phyloP scores from a whole-genome alignment of 2,329 filamentous ascomycete species.

The Verticillium nonalfalfae region DNA sequence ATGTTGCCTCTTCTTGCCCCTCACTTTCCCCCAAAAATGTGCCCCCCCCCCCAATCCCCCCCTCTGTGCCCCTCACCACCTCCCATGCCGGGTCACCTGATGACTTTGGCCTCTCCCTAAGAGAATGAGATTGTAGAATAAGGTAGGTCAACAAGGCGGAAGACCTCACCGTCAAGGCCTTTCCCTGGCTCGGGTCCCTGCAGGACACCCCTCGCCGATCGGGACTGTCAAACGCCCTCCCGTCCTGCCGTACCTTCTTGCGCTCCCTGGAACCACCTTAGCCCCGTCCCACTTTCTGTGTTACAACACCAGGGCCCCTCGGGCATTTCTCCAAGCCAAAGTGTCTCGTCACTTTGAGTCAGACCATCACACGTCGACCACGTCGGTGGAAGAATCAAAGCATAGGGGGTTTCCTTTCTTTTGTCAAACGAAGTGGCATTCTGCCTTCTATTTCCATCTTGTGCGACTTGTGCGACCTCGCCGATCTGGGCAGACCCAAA shows the following conservation, averaged over 20 bases:
- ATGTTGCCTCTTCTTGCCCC: background rate
- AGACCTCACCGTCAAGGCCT: background rate
- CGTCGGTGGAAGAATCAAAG: background rate
- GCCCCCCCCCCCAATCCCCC: background rate
- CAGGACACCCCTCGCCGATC: conserved; percentile 6
- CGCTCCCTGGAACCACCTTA: background rate
- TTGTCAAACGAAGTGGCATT: background rate
- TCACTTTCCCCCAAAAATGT: background rate
- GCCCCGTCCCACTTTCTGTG: background rate
- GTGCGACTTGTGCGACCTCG: background rate
- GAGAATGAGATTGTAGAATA: no score
- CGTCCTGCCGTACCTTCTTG: background rate
- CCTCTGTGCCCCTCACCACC: no score
- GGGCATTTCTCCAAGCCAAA: background rate
- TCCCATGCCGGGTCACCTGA: no score
- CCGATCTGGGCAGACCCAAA: background rate
- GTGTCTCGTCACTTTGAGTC: background rate
- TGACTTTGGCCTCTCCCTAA: no score
- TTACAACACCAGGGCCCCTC: background rate
- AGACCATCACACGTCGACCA: background rate
- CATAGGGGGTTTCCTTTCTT: background rate
- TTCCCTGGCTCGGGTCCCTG: conserved; percentile 10
- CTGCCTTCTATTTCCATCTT: background rate
- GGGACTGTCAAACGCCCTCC: conserved; percentile 6
- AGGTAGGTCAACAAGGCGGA: no score